Evolutionary conservation across 1,139 yeast genomes (phyloP).

Genomic region (Taiozyma sp.): DNA sequence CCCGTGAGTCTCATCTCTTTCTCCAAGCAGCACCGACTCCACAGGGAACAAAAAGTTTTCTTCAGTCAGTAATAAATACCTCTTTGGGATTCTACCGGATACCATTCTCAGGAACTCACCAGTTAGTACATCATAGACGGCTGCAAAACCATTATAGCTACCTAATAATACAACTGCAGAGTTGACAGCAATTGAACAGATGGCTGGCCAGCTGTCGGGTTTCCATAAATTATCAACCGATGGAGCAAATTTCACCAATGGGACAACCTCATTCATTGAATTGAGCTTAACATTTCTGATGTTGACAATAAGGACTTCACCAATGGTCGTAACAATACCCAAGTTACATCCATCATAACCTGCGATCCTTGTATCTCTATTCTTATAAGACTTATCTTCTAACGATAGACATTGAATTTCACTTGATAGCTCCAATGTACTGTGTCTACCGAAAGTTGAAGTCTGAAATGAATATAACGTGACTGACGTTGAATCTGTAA

Average conservation of each 20-base stretch:
- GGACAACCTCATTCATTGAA: conserved; percentile 19
- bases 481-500: conserved; percentile 24
- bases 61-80: conserved; percentile 30
- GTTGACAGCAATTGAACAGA: conserved; percentile 36
- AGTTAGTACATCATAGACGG: conserved; percentile 57
- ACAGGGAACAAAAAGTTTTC: conserved; percentile 33
- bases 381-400: conserved; percentile 26
- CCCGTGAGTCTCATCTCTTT: conserved; percentile 45
- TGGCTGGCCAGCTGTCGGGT: conserved; percentile 27
- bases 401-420: conserved; percentile 36
- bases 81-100: conserved; percentile 41
- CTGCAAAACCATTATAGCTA: conserved; percentile 59
- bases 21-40: conserved; percentile 38
- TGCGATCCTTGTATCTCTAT: conserved; percentile 32
- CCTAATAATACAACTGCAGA: conserved; percentile 49
- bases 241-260: conserved; percentile 26
- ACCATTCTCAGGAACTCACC: conserved; percentile 52
- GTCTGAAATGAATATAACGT: conserved; percentile 25
- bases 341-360: conserved; percentile 54
- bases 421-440: conserved; percentile 26
- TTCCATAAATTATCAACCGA: conserved; percentile 26
- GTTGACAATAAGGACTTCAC: conserved; percentile 35
- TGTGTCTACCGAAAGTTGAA: conserved; percentile 24
- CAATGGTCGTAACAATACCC: conserved; percentile 37
- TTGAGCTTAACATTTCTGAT: conserved; percentile 29